Conservation (phyloP, 192 early-diverging fungal genomes). For the Geranomyces michiganensis region DNA sequence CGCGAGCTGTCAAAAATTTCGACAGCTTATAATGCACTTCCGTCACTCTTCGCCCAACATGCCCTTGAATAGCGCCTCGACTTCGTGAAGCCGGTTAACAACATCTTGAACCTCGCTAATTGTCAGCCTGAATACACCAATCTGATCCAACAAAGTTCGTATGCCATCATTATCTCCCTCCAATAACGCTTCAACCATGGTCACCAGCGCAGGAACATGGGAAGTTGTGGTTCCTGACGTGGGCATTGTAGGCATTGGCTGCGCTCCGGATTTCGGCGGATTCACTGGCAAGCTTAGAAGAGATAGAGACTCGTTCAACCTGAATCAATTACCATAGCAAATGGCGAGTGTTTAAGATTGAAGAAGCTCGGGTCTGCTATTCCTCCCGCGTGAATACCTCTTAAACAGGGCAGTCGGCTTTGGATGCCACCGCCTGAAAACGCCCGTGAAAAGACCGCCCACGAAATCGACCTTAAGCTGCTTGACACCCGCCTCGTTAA, state of each 20-base stretch:
- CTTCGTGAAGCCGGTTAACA: conserved; percentile 18
- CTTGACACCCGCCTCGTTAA: conserved; percentile 20
- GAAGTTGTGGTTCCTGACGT: neutral
- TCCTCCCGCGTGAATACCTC: conserved; percentile 6
- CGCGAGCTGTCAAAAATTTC: too few relatives aligned
- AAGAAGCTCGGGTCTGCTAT: neutral
- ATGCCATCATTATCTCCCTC: conserved; percentile 9
- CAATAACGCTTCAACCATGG: conserved; percentile 10
- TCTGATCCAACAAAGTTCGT: neutral
- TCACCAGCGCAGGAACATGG: neutral
- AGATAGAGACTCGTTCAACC: conserved; percentile 13
- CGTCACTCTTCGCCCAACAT: conserved; percentile 1
- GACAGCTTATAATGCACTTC: too few relatives aligned
- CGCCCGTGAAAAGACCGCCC: conserved; percentile 11
- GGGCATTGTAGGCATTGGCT: neutral
- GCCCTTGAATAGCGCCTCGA: conserved; percentile 8
- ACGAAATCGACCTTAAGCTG: conserved; percentile 16
- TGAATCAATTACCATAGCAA: neutral
- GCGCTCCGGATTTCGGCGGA: neutral
- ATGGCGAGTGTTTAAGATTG: too few relatives aligned
- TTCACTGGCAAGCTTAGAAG: conserved; percentile 17
- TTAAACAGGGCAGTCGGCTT: conserved; percentile 25
- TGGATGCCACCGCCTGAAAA: conserved; percentile 22
- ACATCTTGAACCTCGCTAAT: conserved; percentile 22
- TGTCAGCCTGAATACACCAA: conserved; percentile 21